Percentiles rank a stretch among this genome's conserved stretches.
phyloP scores from a whole-genome alignment of 2,329 filamentous ascomycete genomes.

The Laburnicola sp. region DNA sequence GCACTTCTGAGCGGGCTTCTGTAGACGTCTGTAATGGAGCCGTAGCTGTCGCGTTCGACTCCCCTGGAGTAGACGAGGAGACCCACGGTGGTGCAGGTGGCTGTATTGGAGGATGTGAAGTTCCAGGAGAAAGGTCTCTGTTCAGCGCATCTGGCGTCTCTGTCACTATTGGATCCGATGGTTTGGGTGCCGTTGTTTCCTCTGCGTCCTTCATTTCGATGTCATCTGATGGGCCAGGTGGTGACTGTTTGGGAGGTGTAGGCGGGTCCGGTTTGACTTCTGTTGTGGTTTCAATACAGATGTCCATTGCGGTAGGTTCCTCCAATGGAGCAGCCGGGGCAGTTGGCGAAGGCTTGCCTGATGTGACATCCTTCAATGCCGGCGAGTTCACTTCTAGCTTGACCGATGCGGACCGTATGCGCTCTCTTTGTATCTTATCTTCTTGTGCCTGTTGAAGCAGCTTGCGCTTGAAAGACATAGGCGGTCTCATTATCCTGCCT shows the following conservation, averaged over 20 bases:
- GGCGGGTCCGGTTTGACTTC: conserved; percentile 25
- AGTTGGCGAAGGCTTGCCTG: conserved; percentile 37
- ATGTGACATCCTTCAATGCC: conserved; percentile 37
- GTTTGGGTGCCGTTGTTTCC: conserved; percentile 16
- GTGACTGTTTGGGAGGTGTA: conserved; percentile 29
- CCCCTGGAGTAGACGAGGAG: conserved; percentile 13
- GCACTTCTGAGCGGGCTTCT: conserved; percentile 36
- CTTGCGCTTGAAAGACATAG: conserved; percentile 42
- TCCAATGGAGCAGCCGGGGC: conserved; percentile 30
- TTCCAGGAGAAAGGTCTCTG: conserved; percentile 21
- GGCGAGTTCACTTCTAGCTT: conserved; percentile 41
- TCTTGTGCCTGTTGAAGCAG: conserved; percentile 45
- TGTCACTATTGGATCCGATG: conserved; percentile 28
- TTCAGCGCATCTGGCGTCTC: conserved; percentile 35
- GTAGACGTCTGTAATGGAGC: conserved; percentile 19
- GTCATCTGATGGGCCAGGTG: conserved; percentile 34
- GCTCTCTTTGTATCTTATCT: conserved; percentile 43
- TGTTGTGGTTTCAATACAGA: conserved; percentile 24
- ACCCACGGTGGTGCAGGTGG: conserved; percentile 41
- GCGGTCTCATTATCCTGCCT: conserved; percentile 31
- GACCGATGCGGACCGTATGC: conserved; percentile 40
- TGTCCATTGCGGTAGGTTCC: conserved; percentile 32
- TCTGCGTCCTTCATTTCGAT: conserved; percentile 53
- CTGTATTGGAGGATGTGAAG: conserved; percentile 36
- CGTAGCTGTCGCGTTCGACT: conserved; percentile 19